phyloP scores from a whole-genome alignment of 208 protist species.

The Trypanosoma conorhini region DNA sequence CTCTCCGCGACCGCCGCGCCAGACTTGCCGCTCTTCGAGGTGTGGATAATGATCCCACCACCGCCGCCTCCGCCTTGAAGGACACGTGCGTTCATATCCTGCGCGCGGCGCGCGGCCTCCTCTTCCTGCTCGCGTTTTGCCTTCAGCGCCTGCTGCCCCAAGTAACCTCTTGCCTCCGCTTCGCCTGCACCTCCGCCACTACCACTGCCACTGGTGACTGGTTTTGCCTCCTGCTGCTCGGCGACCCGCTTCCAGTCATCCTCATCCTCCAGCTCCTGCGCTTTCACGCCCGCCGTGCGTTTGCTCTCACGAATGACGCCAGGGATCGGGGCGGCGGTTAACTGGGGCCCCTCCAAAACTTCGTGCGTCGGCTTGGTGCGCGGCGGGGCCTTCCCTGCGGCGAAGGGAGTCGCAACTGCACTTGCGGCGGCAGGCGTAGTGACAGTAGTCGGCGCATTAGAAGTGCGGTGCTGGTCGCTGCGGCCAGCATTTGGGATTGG shows the following conservation, averaged over 20 bases:
- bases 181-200: constrained; percentile 40
- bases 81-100: constrained; percentile 9
- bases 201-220: constrained; percentile 27
- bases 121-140: constrained; percentile 84
- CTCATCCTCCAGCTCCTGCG: constrained; percentile 36
- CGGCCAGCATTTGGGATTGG: constrained; percentile 1
- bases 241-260: constrained; percentile 83
- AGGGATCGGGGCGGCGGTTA: constrained; percentile 36
- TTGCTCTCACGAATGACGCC: constrained; percentile 69
- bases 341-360: constrained; percentile 49
- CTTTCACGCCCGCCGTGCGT: constrained; percentile 22
- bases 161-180: constrained; percentile 65
- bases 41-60: constrained; percentile 79
- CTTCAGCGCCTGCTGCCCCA: constrained; percentile 84
- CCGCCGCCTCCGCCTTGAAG: constrained; percentile 12
- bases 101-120: constrained; percentile 25
- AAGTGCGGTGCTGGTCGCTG: constrained; percentile 10
- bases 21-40: constrained; percentile 28
- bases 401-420: constrained; percentile 21
- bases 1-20: constrained; percentile 55
- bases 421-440: constrained; percentile 12
- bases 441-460: not conserved
- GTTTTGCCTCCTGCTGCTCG: constrained; percentile 65
- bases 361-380: constrained; percentile 76
- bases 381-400: constrained; percentile 68